Evolutionary conservation across 208 protist species (phyloP).

Genomic region (Lotmaria passim): DNA sequence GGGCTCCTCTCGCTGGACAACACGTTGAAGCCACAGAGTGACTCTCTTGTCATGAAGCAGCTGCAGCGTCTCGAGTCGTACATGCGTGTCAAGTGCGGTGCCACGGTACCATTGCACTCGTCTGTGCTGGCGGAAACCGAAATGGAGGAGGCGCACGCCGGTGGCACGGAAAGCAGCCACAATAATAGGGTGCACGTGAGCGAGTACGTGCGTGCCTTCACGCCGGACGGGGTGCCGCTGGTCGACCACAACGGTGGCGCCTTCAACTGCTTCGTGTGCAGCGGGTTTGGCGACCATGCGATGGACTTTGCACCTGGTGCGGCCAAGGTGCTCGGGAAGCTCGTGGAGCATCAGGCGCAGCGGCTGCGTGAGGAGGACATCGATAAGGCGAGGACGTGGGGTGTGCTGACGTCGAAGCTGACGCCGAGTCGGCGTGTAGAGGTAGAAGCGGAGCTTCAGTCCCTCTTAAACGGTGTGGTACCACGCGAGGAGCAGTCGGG

Average conservation of each 20-base stretch:
- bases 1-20: conserved; percentile 70
- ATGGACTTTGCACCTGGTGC: conserved; percentile 79
- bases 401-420: conserved; percentile 35
- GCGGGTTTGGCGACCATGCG: conserved; percentile 86
- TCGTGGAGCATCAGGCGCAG: conserved; percentile 71
- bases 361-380: conserved; percentile 55
- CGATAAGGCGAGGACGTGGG: conserved; percentile 32
- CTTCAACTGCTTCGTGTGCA: conserved; percentile 88
- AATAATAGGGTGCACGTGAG: conserved; percentile 15
- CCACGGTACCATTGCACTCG: conserved; percentile 39
- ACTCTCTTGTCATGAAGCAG: conserved; percentile 19
- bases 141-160: background rate
- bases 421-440: conserved; percentile 39
- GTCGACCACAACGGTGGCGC: conserved; percentile 69
- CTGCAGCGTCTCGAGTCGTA: conserved; percentile 65
- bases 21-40: conserved; percentile 24
- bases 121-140: background rate
- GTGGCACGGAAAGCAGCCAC: background rate
- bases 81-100: conserved; percentile 51
- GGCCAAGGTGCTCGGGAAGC: conserved; percentile 72
- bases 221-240: conserved; percentile 82
- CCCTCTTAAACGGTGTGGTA: conserved; percentile 62
- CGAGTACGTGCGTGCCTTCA: conserved; percentile 76
- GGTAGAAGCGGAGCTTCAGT: conserved; percentile 56
- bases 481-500: conserved; percentile 2